phyloP scores from a whole-genome alignment of 805 yeast species.

The Sugiyamaella valdiviana region DNA sequence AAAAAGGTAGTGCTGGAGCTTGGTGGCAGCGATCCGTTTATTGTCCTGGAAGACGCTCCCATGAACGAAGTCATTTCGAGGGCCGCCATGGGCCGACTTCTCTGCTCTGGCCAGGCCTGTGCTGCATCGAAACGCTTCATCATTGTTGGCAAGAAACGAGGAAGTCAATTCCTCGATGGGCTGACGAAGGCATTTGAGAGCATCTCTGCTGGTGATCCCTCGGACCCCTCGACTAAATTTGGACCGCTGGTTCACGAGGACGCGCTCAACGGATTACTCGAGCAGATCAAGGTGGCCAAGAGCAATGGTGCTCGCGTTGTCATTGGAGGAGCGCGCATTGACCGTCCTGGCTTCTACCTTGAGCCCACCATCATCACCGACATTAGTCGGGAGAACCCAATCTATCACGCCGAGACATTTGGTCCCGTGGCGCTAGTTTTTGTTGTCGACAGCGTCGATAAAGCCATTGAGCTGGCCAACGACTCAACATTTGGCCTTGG shows the following conservation, averaged over 20 bases:
- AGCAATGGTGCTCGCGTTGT: constrained; percentile 48
- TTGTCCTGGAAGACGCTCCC: constrained; percentile 56
- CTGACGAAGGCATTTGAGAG: not conserved
- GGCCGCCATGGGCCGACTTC: constrained; percentile 50
- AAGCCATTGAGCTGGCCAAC: constrained; percentile 50
- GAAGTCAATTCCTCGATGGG: not conserved
- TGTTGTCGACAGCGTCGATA: constrained; percentile 47
- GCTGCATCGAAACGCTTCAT: constrained; percentile 27
- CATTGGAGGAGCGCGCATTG: constrained; percentile 50
- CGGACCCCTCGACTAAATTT: constrained; percentile 46
- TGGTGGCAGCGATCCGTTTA: constrained; percentile 64
- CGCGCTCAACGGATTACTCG: constrained; percentile 4
- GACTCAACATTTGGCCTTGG: constrained; percentile 54
- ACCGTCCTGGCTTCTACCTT: constrained; percentile 38
- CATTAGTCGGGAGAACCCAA: constrained; percentile 46
- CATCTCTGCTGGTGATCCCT: constrained; percentile 52
- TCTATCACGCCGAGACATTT: constrained; percentile 53
- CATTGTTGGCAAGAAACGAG: constrained; percentile 9
- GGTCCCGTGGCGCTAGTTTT: constrained; percentile 59
- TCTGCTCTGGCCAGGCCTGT: constrained; percentile 62
- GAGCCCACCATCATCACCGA: constrained; percentile 50
- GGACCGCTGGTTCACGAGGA: constrained; percentile 40
- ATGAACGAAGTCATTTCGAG: constrained; percentile 49
- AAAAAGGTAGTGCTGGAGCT: constrained; percentile 58
- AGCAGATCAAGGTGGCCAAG: constrained; percentile 49